Conservation (phyloP, 2,329 filamentous ascomycete genomes). For the Podosphaera fusca region DNA sequence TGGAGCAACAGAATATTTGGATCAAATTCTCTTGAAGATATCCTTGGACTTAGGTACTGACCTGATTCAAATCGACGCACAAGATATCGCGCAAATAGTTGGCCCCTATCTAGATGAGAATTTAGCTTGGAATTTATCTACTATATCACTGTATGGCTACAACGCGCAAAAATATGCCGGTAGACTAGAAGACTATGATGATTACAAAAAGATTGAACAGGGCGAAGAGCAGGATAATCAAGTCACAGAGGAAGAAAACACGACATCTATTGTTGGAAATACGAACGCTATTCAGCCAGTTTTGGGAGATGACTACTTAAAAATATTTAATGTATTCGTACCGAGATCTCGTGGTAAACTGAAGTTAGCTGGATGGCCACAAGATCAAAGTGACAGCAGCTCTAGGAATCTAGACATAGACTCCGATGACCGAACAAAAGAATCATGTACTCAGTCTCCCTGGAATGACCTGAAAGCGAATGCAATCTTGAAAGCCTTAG, state of each 20-base stretch:
- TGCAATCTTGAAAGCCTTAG: conserved; percentile 25
- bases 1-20: conserved; percentile 29
- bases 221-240: conserved; percentile 18
- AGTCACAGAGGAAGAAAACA: conserved; percentile 11
- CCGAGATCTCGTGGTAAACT: not conserved
- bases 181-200: conserved; percentile 25
- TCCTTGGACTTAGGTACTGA: conserved; percentile 40
- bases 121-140: conserved; percentile 21
- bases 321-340: not conserved
- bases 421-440: conserved; percentile 1
- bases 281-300: conserved; percentile 7
- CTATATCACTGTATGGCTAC: conserved; percentile 32
- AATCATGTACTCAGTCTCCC: not conserved
- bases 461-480: conserved; percentile 5
- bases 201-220: conserved; percentile 18
- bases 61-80: conserved; percentile 42
- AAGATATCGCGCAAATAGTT: conserved; percentile 45
- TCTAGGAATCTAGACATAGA: not conserved
- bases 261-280: not conserved
- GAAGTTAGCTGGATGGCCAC: not conserved
- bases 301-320: conserved; percentile 17
- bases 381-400: not conserved
- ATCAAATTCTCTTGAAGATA: conserved; percentile 37
- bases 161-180: conserved; percentile 31
- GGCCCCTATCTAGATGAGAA: conserved; percentile 47